Evolutionary conservation across 805 yeast genomes (phyloP).

Genomic region (Candida mattraensis): DNA sequence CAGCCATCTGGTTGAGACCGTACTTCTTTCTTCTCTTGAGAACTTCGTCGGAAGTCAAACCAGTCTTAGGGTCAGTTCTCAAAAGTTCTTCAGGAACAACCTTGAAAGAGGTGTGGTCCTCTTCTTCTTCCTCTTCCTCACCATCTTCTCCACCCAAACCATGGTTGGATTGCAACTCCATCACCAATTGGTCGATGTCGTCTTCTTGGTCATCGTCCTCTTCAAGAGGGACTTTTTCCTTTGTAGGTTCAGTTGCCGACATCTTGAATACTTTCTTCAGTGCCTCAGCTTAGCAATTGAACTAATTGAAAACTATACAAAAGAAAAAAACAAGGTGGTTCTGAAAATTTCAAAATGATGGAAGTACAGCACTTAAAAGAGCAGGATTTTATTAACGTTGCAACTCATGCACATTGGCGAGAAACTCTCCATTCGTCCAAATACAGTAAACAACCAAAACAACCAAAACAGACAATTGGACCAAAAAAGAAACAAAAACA

Average conservation of each 20-base stretch:
- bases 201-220: conserved; percentile 63
- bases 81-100: conserved; percentile 84
- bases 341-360: conserved; percentile 11
- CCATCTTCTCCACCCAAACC: conserved; percentile 42
- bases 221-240: conserved; percentile 33
- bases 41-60: conserved; percentile 80
- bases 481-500: conserved; percentile 17
- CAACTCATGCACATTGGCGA: conserved; percentile 13
- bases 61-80: conserved; percentile 76
- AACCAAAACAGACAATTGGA: conserved; percentile 13
- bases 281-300: conserved; percentile 16
- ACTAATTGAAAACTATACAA: conserved; percentile 14
- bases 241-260: conserved; percentile 24
- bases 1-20: conserved; percentile 89
- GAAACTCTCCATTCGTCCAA: conserved; percentile 17
- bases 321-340: conserved; percentile 13
- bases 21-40: conserved; percentile 82
- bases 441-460: conserved; percentile 16
- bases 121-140: conserved; percentile 51
- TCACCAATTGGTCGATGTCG: conserved; percentile 70
- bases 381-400: conserved; percentile 11
- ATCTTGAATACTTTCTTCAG: conserved; percentile 14
- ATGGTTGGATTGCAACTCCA: conserved; percentile 74
- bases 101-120: conserved; percentile 59
- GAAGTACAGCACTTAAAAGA: conserved; percentile 20